Conservation (phyloP, 2,329 filamentous ascomycete species). For the Botrytis fabae region DNA sequence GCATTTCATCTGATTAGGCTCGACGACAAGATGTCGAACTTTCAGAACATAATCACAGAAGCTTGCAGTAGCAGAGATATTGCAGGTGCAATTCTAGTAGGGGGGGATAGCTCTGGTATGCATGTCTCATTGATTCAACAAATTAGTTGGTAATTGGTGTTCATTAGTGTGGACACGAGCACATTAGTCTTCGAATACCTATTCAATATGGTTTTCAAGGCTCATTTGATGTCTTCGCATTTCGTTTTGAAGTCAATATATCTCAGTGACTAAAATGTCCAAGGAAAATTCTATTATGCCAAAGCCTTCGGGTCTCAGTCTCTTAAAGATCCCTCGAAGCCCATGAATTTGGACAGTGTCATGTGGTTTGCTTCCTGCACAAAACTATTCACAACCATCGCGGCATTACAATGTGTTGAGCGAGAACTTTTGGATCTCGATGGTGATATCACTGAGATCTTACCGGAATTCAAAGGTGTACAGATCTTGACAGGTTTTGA, state of each 20-base stretch:
- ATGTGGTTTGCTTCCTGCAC: slow-evolving; percentile 63
- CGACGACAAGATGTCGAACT: slow-evolving; percentile 25
- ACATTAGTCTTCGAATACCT: background rate
- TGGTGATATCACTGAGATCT: slow-evolving; percentile 41
- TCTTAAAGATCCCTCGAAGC: slow-evolving; percentile 54
- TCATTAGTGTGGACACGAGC: background rate
- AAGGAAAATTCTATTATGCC: slow-evolving; percentile 44
- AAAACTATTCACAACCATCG: slow-evolving; percentile 54
- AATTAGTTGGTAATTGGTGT: background rate
- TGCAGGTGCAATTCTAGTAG: slow-evolving; percentile 31
- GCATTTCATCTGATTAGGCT: background rate
- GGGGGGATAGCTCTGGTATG: slow-evolving; percentile 29
- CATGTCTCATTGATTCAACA: background rate
- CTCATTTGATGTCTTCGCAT: background rate
- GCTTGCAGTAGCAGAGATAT: slow-evolving; percentile 30
- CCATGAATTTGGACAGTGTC: slow-evolving; percentile 59
- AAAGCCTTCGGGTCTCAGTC: slow-evolving; percentile 42
- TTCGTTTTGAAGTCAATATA: background rate
- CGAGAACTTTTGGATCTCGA: slow-evolving; percentile 51
- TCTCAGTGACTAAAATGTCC: background rate
- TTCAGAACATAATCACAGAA: slow-evolving; percentile 31
- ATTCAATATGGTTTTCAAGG: slow-evolving; percentile 2
- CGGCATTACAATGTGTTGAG: slow-evolving; percentile 59
- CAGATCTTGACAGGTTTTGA: slow-evolving; percentile 37
- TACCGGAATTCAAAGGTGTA: slow-evolving; percentile 36